Evolutionary conservation across 2,329 filamentous ascomycete species (phyloP), one percentile per base, ranked within the genome.

Genomic region (Colletotrichum lindemuthianum): DNA sequence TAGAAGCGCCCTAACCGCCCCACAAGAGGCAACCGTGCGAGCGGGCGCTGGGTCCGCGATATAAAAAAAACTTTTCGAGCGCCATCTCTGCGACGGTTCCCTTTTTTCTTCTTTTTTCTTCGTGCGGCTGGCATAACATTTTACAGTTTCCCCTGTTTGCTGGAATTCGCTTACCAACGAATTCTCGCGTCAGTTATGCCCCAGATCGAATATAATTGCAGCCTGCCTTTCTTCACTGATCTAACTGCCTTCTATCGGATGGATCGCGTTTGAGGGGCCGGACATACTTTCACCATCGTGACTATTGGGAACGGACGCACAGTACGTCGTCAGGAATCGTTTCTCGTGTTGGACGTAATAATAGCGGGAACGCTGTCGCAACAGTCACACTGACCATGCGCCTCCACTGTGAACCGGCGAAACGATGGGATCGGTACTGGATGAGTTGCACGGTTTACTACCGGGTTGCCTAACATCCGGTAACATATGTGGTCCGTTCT

Each of bases 161-260:
- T 91, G 89, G 86, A 84, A 83, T 89, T 82, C 81, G 75, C 75
- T 70, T 76, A 74, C 72, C 78, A 80, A 88, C 84, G 82, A 82
- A 84, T 82, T 69, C 69, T 72, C 88, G 90, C 89, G 91, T 93
- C 91, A 88, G 86, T 90, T 87, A 85, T 87, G 89, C 88, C 89
- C 85, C 86, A 94, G 91, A 92, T 75, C 67, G 79, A 90, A 81
- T 80, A 85, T 84, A 91, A 95, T 95, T 93, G 90, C 90, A 92
- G 82, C 83, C 79, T 82, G 80, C 83, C 78, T 80, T 79, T 75
- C 75, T 74, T 70, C 70, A 56, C 32, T 60, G 60, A 53, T 65
- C 61, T 40, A 36, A 12, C 32, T 51, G 41, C 24, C 33, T 33
- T 39, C 34, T 49, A 54, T 59, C 43, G 44, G 45, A 52, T 65